Evolutionary conservation across 495 filamentous ascomycete species (phyloP).

Genomic region (Hyaloscypha hepaticicola): DNA sequence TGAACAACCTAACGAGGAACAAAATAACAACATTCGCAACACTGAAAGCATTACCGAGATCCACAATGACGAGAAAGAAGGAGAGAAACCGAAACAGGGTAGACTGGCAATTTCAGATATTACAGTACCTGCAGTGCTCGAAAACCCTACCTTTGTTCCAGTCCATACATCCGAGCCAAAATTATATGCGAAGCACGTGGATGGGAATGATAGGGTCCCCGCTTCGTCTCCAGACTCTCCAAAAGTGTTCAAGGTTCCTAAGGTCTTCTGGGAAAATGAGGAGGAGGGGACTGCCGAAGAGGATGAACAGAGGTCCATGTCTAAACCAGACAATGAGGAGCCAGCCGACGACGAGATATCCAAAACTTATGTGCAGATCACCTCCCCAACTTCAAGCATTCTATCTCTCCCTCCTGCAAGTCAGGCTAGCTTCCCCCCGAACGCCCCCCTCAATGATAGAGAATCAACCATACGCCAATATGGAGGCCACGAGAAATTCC

Average conservation of each 20-base stretch:
- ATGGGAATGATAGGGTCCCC: not conserved
- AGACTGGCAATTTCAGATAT: not conserved
- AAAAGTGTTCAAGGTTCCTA: constrained; percentile 18
- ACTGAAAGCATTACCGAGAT: not conserved
- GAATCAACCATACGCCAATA: not conserved
- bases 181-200: not conserved
- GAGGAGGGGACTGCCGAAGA: not conserved
- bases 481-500: not conserved
- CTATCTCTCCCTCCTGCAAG: constrained; percentile 19
- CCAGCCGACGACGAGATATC: constrained; percentile 27
- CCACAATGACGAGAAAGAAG: not conserved
- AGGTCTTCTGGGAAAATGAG: constrained; percentile 5
- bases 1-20: constrained; percentile 4
- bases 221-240: constrained; percentile 10
- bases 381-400: constrained; percentile 24
- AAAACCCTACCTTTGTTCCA: not conserved
- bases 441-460: not conserved
- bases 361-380: constrained; percentile 27
- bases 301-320: not conserved
- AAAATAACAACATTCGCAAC: constrained; percentile 1
- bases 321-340: not conserved
- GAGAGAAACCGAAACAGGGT: not conserved
- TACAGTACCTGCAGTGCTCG: too few relatives aligned
- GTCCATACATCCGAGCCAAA: not conserved
- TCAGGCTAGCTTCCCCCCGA: not conserved